phyloP scores from a whole-genome alignment of 768 basidiomycete genomes.

The Amanita thiersii region DNA sequence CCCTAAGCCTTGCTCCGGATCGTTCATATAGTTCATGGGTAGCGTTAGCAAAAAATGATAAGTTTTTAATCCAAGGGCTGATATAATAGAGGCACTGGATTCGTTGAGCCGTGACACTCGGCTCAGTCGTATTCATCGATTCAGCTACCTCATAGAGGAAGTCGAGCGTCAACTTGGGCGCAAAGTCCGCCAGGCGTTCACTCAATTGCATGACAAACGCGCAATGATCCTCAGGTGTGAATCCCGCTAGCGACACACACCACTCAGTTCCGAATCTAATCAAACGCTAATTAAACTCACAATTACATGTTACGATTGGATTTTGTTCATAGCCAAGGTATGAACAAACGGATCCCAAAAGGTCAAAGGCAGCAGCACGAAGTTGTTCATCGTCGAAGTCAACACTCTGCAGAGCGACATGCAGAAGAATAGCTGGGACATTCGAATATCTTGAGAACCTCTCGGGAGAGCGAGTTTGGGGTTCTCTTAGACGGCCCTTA shows the following conservation, averaged over 20 bases:
- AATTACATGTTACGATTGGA: constrained; percentile 62
- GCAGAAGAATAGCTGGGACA: constrained; percentile 79
- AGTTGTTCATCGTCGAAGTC: constrained; percentile 68
- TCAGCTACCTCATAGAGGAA: constrained; percentile 80
- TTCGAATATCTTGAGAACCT: constrained; percentile 75
- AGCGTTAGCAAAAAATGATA: constrained; percentile 64
- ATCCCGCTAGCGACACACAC: constrained; percentile 41
- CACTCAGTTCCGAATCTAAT: neutral
- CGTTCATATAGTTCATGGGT: constrained; percentile 60
- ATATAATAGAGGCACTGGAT: constrained; percentile 75
- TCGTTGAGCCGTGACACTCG: constrained; percentile 38
- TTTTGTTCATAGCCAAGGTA: constrained; percentile 73
- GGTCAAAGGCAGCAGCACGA: constrained; percentile 71
- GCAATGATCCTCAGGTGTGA: constrained; percentile 58
- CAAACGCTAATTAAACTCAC: constrained; percentile 23
- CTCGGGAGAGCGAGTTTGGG: constrained; percentile 42
- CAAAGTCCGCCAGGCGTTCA: constrained; percentile 60
- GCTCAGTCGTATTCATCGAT: constrained; percentile 48
- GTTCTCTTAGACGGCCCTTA: constrained; percentile 60
- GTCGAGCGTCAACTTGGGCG: constrained; percentile 82
- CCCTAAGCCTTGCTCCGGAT: constrained; percentile 67
- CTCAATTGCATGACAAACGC: constrained; percentile 61
- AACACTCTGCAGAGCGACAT: constrained; percentile 76
- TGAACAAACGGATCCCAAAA: constrained; percentile 68
- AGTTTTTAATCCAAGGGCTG: constrained; percentile 83